These are phyloP conservation scores for Datura wrightii DNA, from an alignment of 257 asterid genomes.

Conservation along the genomic window DNA sequence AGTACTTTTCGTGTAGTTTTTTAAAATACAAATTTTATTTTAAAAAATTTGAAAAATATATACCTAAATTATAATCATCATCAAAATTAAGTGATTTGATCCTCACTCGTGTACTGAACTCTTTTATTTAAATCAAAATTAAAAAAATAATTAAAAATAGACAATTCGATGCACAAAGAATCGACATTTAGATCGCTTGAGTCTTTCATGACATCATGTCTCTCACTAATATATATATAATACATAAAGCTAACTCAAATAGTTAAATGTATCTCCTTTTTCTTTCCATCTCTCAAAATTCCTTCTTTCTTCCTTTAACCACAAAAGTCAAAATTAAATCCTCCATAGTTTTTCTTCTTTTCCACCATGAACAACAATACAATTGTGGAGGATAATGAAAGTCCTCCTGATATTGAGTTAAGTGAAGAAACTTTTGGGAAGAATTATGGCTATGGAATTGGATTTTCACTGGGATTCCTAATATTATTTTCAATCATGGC, in stretches of 20 bases:
- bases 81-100: no score
- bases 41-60: no score
- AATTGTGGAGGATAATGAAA: background rate
- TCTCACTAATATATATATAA: background rate
- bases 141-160: no score
- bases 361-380: slow-evolving; percentile 5
- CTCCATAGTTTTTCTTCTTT: background rate
- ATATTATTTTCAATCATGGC: background rate
- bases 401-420: background rate
- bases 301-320: background rate
- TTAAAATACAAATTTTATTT: no score
- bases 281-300: background rate
- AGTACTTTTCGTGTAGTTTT: no score
- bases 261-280: background rate
- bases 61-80: no score
- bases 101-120: no score
- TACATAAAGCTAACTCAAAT: background rate
- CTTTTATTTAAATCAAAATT: no score
- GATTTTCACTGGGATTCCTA: slow-evolving; percentile 8
- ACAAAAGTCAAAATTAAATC: background rate
- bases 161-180: background rate
- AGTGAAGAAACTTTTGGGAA: slow-evolving; percentile 21
- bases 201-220: background rate
- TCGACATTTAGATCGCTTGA: background rate
- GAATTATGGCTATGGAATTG: slow-evolving; percentile 28